phyloP scores from a whole-genome alignment of 192 early-diverging fungal genomes.

The Coemansia sp. region DNA sequence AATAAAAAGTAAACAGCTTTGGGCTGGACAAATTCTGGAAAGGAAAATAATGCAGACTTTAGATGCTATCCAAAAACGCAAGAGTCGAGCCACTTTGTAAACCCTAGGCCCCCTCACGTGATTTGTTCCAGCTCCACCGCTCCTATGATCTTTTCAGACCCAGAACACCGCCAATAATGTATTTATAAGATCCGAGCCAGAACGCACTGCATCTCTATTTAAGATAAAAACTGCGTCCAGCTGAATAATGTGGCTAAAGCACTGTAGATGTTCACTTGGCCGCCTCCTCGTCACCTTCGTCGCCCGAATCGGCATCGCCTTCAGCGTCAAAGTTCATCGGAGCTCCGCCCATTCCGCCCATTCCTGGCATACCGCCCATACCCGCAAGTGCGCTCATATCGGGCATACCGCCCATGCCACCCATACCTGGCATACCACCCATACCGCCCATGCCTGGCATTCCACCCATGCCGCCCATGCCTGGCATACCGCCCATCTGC shows the following conservation, averaged over 20 bases:
- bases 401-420: conserved; percentile 44
- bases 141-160: too few relatives aligned
- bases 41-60: not conserved
- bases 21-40: not conserved
- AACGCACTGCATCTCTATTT: too few relatives aligned
- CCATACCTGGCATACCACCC: conserved; percentile 47
- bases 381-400: conserved; percentile 13
- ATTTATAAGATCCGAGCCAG: too few relatives aligned
- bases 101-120: not conserved
- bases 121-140: not conserved
- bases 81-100: not conserved
- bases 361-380: too few relatives aligned
- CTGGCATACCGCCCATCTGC: conserved; percentile 57
- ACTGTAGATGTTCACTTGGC: not conserved
- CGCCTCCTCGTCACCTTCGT: conserved; percentile 2
- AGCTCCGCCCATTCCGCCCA: not conserved
- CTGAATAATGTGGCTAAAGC: too few relatives aligned
- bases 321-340: not conserved
- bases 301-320: conserved; percentile 14
- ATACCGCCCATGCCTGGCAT: conserved; percentile 11
- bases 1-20: conserved; percentile 1
- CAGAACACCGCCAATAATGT: too few relatives aligned
- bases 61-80: too few relatives aligned
- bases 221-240: too few relatives aligned
- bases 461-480: conserved; percentile 26